Base-by-base conservation (phyloP, 2,329 filamentous ascomycete species). In the Exophiala bonariae region DNA sequence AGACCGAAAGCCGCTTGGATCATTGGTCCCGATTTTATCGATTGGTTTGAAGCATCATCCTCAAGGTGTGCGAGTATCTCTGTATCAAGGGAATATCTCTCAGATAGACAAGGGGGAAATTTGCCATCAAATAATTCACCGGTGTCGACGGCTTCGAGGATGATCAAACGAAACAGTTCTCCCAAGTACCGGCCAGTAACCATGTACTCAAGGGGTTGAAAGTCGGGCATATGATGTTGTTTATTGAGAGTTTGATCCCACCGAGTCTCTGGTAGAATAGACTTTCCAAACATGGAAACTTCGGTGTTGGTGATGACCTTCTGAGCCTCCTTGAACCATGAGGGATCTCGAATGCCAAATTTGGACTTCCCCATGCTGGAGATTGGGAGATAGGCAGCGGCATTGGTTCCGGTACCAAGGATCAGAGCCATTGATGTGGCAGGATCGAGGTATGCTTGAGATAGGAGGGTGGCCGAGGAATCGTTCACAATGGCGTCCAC, bases 271-370 rank as follows among this genome's bases (percentile, higher is more conserved):
- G 80, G 78, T 30, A 83, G 70, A 20, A 82, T 71, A 17, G 75
- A 69, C 23, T 67, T 67, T 38, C 78, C 82, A 54, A 83, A 83
- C 81, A 85, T 83, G 68, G 80, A 83, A 57, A 83, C 69, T 60
- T 85, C 82, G 6, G 78, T 84, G 61, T 85, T 85, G 58, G 83
- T 75, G 42, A 85, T 77, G 23, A 85, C 81, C 49, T 81, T 75
- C 22, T 76, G 71, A n/a, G 80, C 79, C 32, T 74, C 68, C 20
- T 75, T 70, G 47, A 78, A 73, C 79, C 79, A 82, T 31, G 70
- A 71, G 13, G 73, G 66, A 1, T 79, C 74, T 40, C 81, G 72
- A 20, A 63, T 59, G 22, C 78, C 79, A 61, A 81, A 82, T 55
- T 85, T 85, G 41, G 71, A 66, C 14, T 62, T 59, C 3, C 77